Conservation (phyloP, 495 filamentous ascomycete species). For the Xylaria scruposa region DNA sequence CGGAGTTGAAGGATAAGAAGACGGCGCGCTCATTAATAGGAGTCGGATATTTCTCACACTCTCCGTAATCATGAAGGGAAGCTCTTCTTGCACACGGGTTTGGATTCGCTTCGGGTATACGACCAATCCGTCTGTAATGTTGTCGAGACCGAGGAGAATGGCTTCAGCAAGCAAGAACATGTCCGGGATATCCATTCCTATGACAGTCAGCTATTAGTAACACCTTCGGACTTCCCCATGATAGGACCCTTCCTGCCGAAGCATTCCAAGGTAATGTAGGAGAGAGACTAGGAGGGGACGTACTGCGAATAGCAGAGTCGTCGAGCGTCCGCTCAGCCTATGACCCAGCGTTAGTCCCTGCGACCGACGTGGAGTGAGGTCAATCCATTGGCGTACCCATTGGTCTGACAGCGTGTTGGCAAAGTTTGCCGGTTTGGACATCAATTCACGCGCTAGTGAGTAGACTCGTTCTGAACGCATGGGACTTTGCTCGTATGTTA, state of each 20-base stretch:
- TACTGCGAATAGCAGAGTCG: constrained; percentile 68
- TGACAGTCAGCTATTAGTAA: constrained; percentile 13
- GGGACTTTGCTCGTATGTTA: constrained; percentile 28
- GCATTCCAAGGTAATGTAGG: neutral
- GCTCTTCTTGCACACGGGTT: constrained; percentile 66
- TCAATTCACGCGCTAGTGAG: constrained; percentile 73
- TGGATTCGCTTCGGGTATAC: constrained; percentile 76
- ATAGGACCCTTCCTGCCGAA: neutral
- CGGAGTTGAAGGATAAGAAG: neutral
- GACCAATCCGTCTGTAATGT: constrained; percentile 72
- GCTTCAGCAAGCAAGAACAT: constrained; percentile 72
- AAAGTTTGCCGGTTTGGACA: constrained; percentile 69
- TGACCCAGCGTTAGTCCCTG: constrained; percentile 4
- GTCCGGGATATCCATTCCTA: constrained; percentile 45
- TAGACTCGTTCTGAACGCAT: constrained; percentile 90
- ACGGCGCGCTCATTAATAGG: too few species aligned
- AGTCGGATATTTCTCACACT: constrained; percentile 13
- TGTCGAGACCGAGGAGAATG: constrained; percentile 71
- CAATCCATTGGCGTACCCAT: constrained; percentile 75
- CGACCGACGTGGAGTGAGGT: constrained; percentile 46
- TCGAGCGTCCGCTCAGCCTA: constrained; percentile 51
- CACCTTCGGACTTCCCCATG: neutral
- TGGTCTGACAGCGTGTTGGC: constrained; percentile 81
- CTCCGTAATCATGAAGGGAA: constrained; percentile 53
- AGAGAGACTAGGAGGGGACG: neutral